A percentile compares a stretch with the other conserved stretches of the same genome.
Conservation (phyloP, 768 basidiomycete genomes). For the Lactarius quietus region DNA sequence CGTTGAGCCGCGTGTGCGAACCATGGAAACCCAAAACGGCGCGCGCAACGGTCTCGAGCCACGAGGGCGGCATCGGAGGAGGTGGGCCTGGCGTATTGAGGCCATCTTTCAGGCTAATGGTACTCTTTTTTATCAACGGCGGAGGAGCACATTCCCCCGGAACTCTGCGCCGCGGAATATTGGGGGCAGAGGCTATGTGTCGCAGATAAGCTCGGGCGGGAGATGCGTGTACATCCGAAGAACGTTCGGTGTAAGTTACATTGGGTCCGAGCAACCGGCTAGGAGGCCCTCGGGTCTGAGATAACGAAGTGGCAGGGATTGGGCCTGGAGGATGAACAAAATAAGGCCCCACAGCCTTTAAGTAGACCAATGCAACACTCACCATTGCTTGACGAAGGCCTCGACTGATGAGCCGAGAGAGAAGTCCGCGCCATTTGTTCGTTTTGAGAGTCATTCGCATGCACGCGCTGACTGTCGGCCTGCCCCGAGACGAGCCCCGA, state of each 20-base stretch:
- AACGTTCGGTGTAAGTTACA: constrained; percentile 26
- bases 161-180: constrained; percentile 34
- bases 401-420: neutral
- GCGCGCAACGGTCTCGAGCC: constrained; percentile 67
- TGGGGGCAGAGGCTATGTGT: constrained; percentile 65
- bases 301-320: constrained; percentile 3
- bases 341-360: neutral
- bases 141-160: constrained; percentile 7
- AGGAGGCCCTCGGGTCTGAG: constrained; percentile 14
- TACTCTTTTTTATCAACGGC: constrained; percentile 12
- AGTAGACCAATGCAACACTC: neutral
- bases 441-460: constrained; percentile 25
- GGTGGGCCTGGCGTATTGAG: constrained; percentile 34
- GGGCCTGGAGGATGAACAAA: neutral
- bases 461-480: constrained; percentile 23
- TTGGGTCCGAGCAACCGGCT: constrained; percentile 4
- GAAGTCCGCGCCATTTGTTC: constrained; percentile 8
- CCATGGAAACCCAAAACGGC: constrained; percentile 51
- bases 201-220: constrained; percentile 67
- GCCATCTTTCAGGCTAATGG: constrained; percentile 36
- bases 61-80: constrained; percentile 61
- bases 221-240: constrained; percentile 31
- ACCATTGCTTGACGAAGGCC: neutral
- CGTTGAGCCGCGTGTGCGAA: constrained; percentile 44
- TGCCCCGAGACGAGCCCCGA: constrained; percentile 53